These are phyloP conservation scores for Hypoxylon rubiginosum DNA, from an alignment of 2,329 filamentous ascomycete species.

Conservation along the genomic window DNA sequence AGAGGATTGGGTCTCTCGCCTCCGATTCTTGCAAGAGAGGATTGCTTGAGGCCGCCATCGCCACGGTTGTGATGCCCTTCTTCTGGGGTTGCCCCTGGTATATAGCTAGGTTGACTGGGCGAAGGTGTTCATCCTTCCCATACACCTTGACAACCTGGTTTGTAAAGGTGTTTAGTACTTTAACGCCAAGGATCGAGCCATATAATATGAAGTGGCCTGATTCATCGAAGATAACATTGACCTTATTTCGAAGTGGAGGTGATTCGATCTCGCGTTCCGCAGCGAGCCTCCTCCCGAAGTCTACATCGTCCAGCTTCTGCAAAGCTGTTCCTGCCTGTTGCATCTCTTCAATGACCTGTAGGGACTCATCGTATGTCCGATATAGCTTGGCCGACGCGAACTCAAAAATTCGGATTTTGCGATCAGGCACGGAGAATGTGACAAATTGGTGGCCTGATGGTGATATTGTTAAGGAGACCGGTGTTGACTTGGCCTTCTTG, in stretches of 20 bases:
- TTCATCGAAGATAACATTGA: conserved; percentile 95
- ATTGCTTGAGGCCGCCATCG: conserved; percentile 96
- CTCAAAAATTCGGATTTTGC: conserved; percentile 93
- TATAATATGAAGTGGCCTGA: conserved; percentile 96
- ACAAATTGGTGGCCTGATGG: conserved; percentile 89
- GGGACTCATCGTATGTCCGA: conserved; percentile 94
- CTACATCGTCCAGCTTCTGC: conserved; percentile 86
- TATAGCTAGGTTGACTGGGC: conserved; percentile 83
- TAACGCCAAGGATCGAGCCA: conserved; percentile 90
- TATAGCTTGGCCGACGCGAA: conserved; percentile 90
- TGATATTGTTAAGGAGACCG: conserved; percentile 85
- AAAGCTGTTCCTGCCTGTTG: conserved; percentile 90
- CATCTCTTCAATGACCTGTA: conserved; percentile 91
- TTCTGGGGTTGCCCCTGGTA: conserved; percentile 97
- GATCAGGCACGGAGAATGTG: conserved; percentile 91
- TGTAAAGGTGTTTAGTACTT: conserved; percentile 95
- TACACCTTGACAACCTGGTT: conserved; percentile 93
- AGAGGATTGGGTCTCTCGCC: conserved; percentile 87
- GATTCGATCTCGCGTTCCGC: conserved; percentile 89
- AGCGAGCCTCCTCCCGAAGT: conserved; percentile 90
- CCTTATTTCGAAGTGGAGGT: conserved; percentile 73
- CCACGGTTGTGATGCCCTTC: conserved; percentile 92
- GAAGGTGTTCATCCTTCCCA: conserved; percentile 88
- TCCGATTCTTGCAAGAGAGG: conserved; percentile 94
- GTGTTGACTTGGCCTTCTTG: conserved; percentile 91